Evolutionary conservation across 169 alveolate species (phyloP).

Genomic region (Eimeria tenella): DNA sequence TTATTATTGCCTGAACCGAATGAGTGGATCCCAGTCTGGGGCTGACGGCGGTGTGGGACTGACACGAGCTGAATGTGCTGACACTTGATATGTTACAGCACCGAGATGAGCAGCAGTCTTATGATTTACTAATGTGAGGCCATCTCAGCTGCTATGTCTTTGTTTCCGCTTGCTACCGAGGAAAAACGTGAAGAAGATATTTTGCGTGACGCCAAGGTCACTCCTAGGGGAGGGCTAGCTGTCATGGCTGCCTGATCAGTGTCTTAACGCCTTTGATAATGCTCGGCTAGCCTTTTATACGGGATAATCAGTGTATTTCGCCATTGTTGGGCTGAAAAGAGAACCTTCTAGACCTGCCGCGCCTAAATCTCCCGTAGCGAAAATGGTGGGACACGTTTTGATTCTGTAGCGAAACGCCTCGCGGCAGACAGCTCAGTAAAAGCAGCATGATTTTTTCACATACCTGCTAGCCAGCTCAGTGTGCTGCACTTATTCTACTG

Average conservation of each 20-base stretch:
- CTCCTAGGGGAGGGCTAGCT: neutral
- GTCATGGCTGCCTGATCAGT: slow-evolving; percentile 7
- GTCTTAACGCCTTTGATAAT: neutral
- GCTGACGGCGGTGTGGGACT: neutral
- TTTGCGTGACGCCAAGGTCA: slow-evolving; percentile 31
- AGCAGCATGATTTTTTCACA: neutral
- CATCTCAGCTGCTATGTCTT: neutral
- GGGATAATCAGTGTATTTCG: neutral
- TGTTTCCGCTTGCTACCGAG: neutral
- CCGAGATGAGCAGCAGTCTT: neutral
- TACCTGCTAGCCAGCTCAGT: neutral
- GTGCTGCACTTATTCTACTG: neutral
- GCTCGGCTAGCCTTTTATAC: neutral
- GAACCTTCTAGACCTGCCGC: neutral
- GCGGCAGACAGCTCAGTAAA: neutral
- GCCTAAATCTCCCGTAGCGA: neutral
- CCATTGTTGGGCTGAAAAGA: neutral
- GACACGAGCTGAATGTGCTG: slow-evolving; percentile 42
- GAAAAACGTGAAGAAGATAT: neutral
- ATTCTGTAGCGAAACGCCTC: neutral
- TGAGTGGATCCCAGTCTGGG: slow-evolving; percentile 1
- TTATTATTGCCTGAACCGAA: too few relatives aligned
- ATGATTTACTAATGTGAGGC: neutral
- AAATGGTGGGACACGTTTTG: slow-evolving; percentile 52
- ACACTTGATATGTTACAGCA: slow-evolving; percentile 5